Conservation (phyloP, 2,329 filamentous ascomycete species). For the Penicillium sp. region DNA sequence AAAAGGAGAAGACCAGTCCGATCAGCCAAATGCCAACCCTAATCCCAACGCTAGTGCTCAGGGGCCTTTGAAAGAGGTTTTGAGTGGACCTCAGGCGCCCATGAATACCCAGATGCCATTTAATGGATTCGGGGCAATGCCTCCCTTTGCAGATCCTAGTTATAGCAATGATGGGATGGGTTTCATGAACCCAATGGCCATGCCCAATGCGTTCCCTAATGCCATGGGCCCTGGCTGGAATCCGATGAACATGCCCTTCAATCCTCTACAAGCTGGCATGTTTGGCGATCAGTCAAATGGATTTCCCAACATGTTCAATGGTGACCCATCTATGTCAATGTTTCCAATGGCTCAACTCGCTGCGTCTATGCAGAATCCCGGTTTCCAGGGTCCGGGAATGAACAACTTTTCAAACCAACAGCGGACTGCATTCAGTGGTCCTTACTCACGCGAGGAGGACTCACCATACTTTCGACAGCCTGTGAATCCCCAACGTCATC, state of each 20-base stretch:
- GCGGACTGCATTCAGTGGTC: constrained; percentile 53
- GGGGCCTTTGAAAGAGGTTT: constrained; percentile 5
- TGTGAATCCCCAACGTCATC: constrained; percentile 88
- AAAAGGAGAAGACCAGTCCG: constrained; percentile 37
- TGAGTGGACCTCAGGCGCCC: constrained; percentile 19
- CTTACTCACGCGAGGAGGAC: constrained; percentile 68
- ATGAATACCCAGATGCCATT: constrained; percentile 41
- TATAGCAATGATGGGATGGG: constrained; percentile 34
- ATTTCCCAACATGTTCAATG: constrained; percentile 40
- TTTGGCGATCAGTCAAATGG: constrained; percentile 35
- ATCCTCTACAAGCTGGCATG: constrained; percentile 36
- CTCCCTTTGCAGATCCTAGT: constrained; percentile 36
- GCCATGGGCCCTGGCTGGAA: constrained; percentile 40
- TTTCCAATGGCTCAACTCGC: constrained; percentile 36
- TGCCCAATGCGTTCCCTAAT: constrained; percentile 33
- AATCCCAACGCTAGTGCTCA: not conserved
- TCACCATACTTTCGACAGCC: constrained; percentile 95
- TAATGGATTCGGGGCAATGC: constrained; percentile 33
- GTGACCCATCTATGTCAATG: constrained; percentile 38
- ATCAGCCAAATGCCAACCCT: not conserved
- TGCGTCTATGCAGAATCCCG: constrained; percentile 30
- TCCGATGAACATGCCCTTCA: constrained; percentile 49
- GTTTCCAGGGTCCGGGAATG: constrained; percentile 35
- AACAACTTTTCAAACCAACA: constrained; percentile 60
- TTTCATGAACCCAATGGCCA: constrained; percentile 45